Percentiles rank a stretch among this genome's conserved stretches.
Conservation (phyloP, 106 monocot species). For the Platanthera guangdongensis region DNA sequence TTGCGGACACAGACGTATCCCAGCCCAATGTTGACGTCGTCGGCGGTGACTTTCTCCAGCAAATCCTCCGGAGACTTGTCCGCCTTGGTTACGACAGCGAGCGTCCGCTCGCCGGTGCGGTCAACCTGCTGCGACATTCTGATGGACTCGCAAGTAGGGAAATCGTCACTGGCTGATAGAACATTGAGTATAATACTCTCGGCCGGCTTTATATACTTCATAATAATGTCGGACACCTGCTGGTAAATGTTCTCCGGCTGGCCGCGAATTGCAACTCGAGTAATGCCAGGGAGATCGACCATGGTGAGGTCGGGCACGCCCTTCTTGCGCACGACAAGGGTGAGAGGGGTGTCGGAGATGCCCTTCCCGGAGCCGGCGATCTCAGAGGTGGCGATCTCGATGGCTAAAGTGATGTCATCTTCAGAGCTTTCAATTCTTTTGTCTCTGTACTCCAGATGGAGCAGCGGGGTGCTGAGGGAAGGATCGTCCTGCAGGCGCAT, state of each 20-base stretch:
- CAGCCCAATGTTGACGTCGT: too few species aligned
- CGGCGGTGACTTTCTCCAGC: conserved; percentile 28
- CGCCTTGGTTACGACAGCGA: conserved; percentile 8
- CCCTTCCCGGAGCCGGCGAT: conserved; percentile 2
- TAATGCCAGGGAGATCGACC: conserved; percentile 16
- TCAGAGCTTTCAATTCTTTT: conserved; percentile 2
- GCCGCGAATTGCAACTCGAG: conserved; percentile 2
- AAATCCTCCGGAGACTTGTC: conserved; percentile 7
- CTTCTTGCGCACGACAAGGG: conserved; percentile 6
- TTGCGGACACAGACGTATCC: conserved; percentile 53
- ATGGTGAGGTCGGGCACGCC: conserved; percentile 13
- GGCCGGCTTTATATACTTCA: conserved; percentile 8
- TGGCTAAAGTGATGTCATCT: conserved; percentile 2
- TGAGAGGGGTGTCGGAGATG: conserved; percentile 3
- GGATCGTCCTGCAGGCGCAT: conserved; percentile 16
- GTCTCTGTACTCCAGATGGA: conserved; percentile 12
- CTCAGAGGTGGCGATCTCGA: conserved; percentile 1
- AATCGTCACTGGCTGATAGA: neutral
- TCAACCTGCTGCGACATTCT: conserved; percentile 16
- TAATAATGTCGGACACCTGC: conserved; percentile 7
- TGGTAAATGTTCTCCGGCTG: conserved; percentile 15
- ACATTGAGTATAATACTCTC: conserved; percentile 14
- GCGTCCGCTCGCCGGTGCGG: conserved; percentile 5
- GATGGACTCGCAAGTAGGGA: conserved; percentile 13
- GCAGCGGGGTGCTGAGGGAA: neutral